Evolutionary conservation across 257 asterid genomes (phyloP).

Genomic region (Solanum arcanum): DNA sequence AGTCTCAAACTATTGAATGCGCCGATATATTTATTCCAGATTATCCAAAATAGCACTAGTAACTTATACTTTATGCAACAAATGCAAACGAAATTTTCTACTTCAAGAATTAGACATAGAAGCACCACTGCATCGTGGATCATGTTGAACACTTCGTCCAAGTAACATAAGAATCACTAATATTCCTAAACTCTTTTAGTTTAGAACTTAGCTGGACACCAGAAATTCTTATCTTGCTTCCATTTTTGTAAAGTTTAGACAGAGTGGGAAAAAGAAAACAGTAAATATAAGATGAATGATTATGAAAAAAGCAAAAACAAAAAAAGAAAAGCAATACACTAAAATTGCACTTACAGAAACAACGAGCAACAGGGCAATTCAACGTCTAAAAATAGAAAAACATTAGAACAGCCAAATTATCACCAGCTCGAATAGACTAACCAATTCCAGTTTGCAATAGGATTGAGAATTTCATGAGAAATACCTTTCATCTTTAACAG

Average conservation of each 20-base stretch:
- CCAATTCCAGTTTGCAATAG: neutral
- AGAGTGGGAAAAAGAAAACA: neutral
- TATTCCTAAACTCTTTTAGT: neutral
- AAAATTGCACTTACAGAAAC: neutral
- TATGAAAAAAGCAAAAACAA: neutral
- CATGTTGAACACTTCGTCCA: neutral
- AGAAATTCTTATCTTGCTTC: neutral
- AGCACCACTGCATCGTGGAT: neutral
- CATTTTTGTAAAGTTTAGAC: conserved; percentile 2
- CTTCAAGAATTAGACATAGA: neutral
- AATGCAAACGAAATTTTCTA: neutral
- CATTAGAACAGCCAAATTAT: neutral
- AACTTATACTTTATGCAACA: neutral
- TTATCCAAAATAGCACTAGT: neutral
- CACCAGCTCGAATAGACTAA: neutral
- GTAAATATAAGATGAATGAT: neutral
- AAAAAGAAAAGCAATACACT: conserved; percentile 5
- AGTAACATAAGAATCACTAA: neutral
- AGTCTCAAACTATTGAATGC: neutral
- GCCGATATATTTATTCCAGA: neutral
- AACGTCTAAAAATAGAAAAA: neutral
- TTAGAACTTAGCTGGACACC: neutral
- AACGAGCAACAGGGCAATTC: neutral
- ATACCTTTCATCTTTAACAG: conserved; percentile 78
- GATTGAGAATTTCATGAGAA: neutral